Percentiles rank a stretch among this genome's conserved stretches.
These are phyloP conservation scores for Falciphora oryzae DNA, from an alignment of 2,329 filamentous ascomycete species.

Conservation along the genomic window DNA sequence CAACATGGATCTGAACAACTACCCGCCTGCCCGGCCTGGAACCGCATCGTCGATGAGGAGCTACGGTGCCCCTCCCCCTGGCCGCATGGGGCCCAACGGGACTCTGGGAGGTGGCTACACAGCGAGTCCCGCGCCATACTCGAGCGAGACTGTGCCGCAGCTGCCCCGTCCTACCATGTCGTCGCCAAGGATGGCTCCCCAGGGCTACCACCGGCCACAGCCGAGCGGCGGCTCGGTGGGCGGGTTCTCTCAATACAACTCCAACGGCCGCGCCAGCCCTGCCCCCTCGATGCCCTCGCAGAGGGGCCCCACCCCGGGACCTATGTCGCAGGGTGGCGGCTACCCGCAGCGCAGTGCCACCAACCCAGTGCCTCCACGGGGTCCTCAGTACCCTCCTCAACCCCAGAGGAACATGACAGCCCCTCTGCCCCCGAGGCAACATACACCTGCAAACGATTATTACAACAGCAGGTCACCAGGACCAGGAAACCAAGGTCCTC, in stretches of 20 bases:
- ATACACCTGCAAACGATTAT: constrained; percentile 15
- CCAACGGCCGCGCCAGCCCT: constrained; percentile 22
- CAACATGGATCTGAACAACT: constrained; percentile 14
- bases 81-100: constrained; percentile 15
- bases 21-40: constrained; percentile 18
- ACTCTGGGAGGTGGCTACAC: constrained; percentile 16
- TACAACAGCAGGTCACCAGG: constrained; percentile 13
- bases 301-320: constrained; percentile 8
- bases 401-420: constrained; percentile 30
- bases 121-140: constrained; percentile 20
- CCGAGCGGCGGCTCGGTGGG: constrained; percentile 3
- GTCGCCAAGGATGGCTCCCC: constrained; percentile 16
- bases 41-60: constrained; percentile 21
- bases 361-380: constrained; percentile 21
- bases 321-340: constrained; percentile 3
- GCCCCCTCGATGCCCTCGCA: constrained; percentile 24
- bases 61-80: constrained; percentile 19
- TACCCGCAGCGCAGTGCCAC: constrained; percentile 25
- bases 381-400: constrained; percentile 20
- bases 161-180: constrained; percentile 23
- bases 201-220: constrained; percentile 13
- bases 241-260: constrained; percentile 7
- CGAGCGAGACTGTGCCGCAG: constrained; percentile 19
- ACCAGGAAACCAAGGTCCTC: constrained; percentile 10
- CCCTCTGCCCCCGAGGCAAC: constrained; percentile 20